phyloP scores from a whole-genome alignment of 2,329 filamentous ascomycete species.

The Ascochyta pisi region DNA sequence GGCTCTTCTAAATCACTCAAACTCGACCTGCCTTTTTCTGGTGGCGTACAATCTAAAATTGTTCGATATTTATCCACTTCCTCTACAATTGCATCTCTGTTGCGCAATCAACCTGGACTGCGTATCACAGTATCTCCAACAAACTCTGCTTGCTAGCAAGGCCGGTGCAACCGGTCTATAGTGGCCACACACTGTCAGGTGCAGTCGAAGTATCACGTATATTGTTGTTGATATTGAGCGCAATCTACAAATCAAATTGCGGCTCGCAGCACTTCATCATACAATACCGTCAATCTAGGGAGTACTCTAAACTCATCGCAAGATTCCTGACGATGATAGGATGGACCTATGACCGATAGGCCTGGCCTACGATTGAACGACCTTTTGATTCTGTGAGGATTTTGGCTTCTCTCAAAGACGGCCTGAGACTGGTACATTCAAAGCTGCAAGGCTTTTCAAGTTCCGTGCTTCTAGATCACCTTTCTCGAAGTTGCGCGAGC shows the following conservation, averaged over 20 bases:
- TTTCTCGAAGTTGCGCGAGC: not conserved
- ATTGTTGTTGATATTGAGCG: not conserved
- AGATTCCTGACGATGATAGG: no score
- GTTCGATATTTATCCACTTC: not conserved
- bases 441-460: conserved; percentile 3
- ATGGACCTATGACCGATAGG: not conserved
- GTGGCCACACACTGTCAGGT: no score
- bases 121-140: not conserved
- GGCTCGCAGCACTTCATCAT: no score
- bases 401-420: not conserved
- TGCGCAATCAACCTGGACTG: not conserved
- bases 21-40: not conserved
- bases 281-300: no score
- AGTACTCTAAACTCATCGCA: no score
- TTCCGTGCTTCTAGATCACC: not conserved
- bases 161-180: not conserved
- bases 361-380: no score
- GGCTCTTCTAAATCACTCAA: not conserved
- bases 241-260: not conserved
- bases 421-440: conserved; percentile 17
- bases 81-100: not conserved
- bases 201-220: not conserved
- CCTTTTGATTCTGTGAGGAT: not conserved
- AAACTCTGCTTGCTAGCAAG: not conserved
- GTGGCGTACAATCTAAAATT: not conserved